These are phyloP conservation scores for Aspergillus hiratsukae DNA, from an alignment of 2,329 filamentous ascomycete species.

Conservation along the genomic window DNA sequence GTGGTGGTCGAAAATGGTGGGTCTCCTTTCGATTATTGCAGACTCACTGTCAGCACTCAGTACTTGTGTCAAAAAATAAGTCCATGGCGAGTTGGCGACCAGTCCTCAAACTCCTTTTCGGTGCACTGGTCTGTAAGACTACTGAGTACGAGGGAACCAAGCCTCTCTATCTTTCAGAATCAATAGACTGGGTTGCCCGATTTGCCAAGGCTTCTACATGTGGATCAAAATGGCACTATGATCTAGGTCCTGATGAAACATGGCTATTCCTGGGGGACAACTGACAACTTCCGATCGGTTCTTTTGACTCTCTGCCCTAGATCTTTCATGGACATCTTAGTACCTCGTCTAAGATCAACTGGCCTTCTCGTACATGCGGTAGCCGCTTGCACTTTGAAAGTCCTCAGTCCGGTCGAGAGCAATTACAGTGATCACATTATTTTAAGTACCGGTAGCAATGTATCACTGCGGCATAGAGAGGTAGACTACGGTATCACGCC, in stretches of 20 bases:
- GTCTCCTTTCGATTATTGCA: conserved; percentile 5
- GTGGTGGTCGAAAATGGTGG: conserved; percentile 17
- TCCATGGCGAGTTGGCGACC: background rate
- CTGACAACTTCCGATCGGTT: background rate
- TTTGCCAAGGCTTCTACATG: background rate
- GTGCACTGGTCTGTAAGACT: background rate
- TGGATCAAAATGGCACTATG: background rate
- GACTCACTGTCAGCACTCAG: background rate
- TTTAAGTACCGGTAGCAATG: background rate
- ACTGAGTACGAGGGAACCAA: background rate
- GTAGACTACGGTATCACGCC: background rate
- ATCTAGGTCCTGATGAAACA: background rate
- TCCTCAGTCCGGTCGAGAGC: background rate
- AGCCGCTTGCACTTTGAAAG: background rate
- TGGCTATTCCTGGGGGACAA: background rate
- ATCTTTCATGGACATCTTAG: background rate
- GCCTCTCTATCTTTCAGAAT: background rate
- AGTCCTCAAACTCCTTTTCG: background rate
- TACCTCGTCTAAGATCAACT: background rate
- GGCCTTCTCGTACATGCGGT: background rate
- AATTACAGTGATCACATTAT: background rate
- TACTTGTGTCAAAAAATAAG: no score
- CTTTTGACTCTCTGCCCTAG: background rate
- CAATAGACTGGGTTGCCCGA: background rate
- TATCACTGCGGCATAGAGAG: background rate